These are phyloP conservation scores for Venturia aucupariae DNA, from an alignment of 2,329 filamentous ascomycete species.

Conservation along the genomic window DNA sequence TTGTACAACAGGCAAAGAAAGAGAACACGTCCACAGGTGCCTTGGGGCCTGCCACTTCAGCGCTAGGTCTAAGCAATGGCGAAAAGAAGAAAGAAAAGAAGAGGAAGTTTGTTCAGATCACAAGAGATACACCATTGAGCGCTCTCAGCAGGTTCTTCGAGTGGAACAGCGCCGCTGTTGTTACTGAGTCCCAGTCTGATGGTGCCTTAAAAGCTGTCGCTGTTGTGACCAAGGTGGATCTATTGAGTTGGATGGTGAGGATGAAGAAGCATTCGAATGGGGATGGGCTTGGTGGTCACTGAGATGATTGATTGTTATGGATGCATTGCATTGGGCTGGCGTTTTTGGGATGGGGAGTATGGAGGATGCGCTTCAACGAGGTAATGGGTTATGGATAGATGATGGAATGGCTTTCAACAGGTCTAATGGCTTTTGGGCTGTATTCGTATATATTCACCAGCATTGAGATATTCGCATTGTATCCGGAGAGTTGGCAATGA, in stretches of 20 bases:
- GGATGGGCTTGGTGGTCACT: not conserved
- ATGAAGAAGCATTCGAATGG: slow-evolving; percentile 28
- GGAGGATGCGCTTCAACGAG: slow-evolving; percentile 1
- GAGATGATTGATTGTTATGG: not conserved
- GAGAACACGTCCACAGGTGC: slow-evolving; percentile 9
- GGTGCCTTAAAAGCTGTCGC: slow-evolving; percentile 68
- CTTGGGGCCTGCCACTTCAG: not conserved
- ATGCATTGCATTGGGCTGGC: not conserved
- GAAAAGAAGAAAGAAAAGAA: slow-evolving; percentile 37
- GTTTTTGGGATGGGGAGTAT: not conserved
- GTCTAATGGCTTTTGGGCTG: not conserved
- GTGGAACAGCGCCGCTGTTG: slow-evolving; percentile 94
- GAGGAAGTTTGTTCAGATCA: slow-evolving; percentile 86
- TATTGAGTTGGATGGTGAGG: slow-evolving; percentile 86
- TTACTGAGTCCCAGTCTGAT: slow-evolving; percentile 64
- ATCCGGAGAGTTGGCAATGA: not conserved
- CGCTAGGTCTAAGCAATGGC: not conserved
- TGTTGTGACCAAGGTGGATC: slow-evolving; percentile 91
- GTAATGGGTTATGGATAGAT: not conserved
- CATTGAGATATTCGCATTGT: not conserved
- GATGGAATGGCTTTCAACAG: not conserved
- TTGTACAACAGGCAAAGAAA: slow-evolving; percentile 23
- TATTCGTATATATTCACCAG: not conserved
- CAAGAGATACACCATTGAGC: slow-evolving; percentile 73
- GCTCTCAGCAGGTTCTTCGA: slow-evolving; percentile 89